Base-by-base conservation (phyloP, 176 grass and related monocot genomes). In the Hordeum marinum region DNA sequence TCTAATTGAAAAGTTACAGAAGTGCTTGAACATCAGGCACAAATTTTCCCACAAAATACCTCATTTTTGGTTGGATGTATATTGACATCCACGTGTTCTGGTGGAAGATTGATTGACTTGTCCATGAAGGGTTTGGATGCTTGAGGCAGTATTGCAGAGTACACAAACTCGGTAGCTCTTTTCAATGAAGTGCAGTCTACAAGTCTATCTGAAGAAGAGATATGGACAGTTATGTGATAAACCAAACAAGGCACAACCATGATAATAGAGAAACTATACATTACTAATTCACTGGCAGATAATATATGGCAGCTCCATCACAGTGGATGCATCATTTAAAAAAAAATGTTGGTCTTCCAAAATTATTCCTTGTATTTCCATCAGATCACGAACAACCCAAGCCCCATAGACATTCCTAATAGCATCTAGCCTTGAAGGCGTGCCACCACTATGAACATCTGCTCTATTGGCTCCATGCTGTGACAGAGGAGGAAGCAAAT, bases 21-120 rank as follows among this genome's bases (percentile, higher is more conserved):
- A 85, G 17, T 75, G 20, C 46, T 85, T 76, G 12, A 81, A 68
- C 50, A 69, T 69, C 68, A 62, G 43, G 66, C 36, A 21, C 2
- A 43, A 13, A 72, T 71, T 14, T 42, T 67, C 25, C 58, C 68
- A 84, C 12, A 50, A 11, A 12, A 59, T 93, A 97, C 95, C 95
- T 97, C 95, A 86, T 88, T 94, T 85, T 97, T 97, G 17, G 95
- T 97, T 58, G 95, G 95, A 87, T 97, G 95, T 85, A 97, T 91
- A 83, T 97, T 97, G 63, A 97, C 85, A 90, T 97, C 95, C 37
- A 97, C 87, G 80, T 97, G 95, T 58, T 97, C 92, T 46, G 92
- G 79, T 63, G 95, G 95, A 78, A 29, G 29, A 29, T 29, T 29
- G 29, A 29, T 29, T 1, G 29, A 29, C 29, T 1, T 29, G 29